Percentiles rank a stretch among this genome's conserved stretches.
Conservation (phyloP, 495 filamentous ascomycete genomes). For the Trichodelitschia bisporula region DNA sequence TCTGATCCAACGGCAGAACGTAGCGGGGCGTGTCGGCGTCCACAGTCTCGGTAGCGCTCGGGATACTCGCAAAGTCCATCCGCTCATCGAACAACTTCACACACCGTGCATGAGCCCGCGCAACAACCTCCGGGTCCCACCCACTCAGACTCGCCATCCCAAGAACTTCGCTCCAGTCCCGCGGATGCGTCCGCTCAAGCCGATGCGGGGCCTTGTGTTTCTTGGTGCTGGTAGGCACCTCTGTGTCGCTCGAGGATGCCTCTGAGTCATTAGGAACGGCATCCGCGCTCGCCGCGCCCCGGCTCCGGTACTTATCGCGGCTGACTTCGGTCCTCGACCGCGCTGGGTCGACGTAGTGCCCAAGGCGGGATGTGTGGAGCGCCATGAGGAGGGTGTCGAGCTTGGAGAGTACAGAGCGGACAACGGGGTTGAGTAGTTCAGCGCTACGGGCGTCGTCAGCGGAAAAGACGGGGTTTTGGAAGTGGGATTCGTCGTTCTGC, state of each 20-base stretch:
- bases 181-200: conserved; percentile 10
- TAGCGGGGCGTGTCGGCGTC: not conserved
- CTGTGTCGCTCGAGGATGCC: not conserved
- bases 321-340: not conserved
- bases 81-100: conserved; percentile 40
- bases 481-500: not conserved
- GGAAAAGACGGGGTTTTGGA: conserved; percentile 20
- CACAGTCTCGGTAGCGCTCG: not conserved
- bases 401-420: conserved; percentile 35
- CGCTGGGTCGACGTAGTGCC: conserved; percentile 4
- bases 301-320: too few relatives aligned
- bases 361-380: conserved; percentile 35
- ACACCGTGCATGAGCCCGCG: conserved; percentile 42
- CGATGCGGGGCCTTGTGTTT: not conserved
- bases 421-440: conserved; percentile 32
- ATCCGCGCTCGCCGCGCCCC: not conserved
- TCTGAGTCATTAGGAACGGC: not conserved
- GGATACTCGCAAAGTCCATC: conserved; percentile 22
- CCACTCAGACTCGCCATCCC: conserved; percentile 47
- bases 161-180: conserved; percentile 65
- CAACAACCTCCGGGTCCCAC: conserved; percentile 32
- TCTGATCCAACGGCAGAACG: not conserved
- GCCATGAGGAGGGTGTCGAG: conserved; percentile 40
- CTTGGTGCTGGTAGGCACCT: not conserved
- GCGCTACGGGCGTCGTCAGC: conserved; percentile 38